Evolutionary conservation across 441 rosid genomes (phyloP).

Genomic region (Adansonia madagascariensis): DNA sequence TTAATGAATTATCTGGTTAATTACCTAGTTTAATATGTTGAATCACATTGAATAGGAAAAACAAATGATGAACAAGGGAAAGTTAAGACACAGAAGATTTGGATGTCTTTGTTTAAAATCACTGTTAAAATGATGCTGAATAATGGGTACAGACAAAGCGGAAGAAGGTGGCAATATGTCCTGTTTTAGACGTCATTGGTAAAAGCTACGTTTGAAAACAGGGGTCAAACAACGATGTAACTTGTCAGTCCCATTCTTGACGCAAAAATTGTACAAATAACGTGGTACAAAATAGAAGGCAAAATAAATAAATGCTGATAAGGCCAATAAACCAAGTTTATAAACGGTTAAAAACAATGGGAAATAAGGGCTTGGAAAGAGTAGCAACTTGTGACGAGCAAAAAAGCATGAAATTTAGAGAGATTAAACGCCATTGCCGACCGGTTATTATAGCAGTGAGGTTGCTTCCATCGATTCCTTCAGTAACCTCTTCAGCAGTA

Average conservation of each 20-base stretch:
- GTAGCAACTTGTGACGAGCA: background rate
- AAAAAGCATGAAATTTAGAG: background rate
- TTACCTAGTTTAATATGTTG: background rate
- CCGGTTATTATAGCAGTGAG: conserved; percentile 85
- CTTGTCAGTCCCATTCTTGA: background rate
- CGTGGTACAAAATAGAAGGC: background rate
- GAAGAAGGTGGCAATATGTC: too few species aligned
- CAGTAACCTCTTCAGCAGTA: conserved; percentile 77
- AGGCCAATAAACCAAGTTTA: too few species aligned
- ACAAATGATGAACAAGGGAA: too few species aligned
- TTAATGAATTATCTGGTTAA: background rate
- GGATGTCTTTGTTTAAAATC: too few species aligned
- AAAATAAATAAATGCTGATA: too few species aligned
- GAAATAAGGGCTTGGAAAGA: too few species aligned
- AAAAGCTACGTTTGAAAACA: background rate
- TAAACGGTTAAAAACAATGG: too few species aligned
- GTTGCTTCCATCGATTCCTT: conserved; percentile 61
- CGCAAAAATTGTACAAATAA: background rate
- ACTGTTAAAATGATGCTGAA: too few species aligned
- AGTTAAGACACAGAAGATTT: too few species aligned
- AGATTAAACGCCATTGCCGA: conserved; percentile 3
- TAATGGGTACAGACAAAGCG: too few species aligned
- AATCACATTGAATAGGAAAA: too few species aligned
- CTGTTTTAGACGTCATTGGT: background rate
- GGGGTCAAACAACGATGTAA: background rate